A percentile compares a stretch with the other conserved stretches of the same genome.
Evolutionary conservation across 73 alveolate species (phyloP).

Genomic region (Uronychia setigera): DNA sequence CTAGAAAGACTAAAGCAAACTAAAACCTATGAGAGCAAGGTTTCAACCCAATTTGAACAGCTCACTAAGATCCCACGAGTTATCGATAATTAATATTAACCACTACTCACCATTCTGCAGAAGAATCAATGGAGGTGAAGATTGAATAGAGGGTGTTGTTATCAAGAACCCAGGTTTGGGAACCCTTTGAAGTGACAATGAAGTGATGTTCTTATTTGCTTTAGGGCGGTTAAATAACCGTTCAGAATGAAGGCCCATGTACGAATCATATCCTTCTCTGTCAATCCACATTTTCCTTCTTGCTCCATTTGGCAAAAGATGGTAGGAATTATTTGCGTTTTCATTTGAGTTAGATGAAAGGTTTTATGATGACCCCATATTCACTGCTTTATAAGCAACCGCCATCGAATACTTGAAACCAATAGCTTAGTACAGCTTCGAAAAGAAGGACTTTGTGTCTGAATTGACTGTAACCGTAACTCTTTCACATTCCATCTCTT

Average conservation of each 20-base stretch:
- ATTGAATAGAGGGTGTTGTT: not conserved
- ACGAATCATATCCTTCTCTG: not conserved
- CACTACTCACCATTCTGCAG: not conserved
- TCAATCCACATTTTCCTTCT: not conserved
- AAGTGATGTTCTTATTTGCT: not conserved
- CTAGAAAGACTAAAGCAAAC: not conserved
- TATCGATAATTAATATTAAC: not conserved
- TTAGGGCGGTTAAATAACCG: not conserved
- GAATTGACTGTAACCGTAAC: not conserved
- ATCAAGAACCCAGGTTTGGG: slow-evolving; percentile 1
- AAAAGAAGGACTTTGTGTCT: not conserved
- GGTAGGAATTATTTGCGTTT: not conserved
- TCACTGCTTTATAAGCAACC: not conserved
- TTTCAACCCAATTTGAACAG: not conserved
- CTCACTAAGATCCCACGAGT: not conserved
- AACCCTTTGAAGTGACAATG: not conserved
- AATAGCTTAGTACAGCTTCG: not conserved
- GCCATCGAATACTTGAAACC: not conserved
- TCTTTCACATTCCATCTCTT: not conserved
- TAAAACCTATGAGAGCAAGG: not conserved
- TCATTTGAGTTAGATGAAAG: not conserved
- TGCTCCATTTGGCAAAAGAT: not conserved
- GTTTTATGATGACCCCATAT: not conserved
- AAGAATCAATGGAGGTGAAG: not conserved
- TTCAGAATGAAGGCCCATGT: not conserved